Evolutionary conservation across 768 basidiomycete genomes (phyloP).

Genomic region (Hirschioporus abietinus): DNA sequence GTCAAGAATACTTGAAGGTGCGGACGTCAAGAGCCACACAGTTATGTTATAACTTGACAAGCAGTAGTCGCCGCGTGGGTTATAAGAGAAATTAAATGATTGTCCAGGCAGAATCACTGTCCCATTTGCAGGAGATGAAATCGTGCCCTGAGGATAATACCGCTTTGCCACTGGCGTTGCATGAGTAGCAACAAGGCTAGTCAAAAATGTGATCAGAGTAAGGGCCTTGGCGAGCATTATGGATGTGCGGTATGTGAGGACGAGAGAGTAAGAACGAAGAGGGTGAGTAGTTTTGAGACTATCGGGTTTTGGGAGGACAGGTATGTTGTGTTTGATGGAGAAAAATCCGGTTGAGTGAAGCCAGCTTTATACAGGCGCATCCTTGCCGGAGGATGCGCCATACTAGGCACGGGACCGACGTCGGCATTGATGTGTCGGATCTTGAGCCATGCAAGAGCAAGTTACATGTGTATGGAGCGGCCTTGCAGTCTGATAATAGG

Average conservation of each 20-base stretch:
- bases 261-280: not conserved
- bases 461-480: not conserved
- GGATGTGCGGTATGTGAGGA: not conserved
- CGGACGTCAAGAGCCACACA: constrained; percentile 34
- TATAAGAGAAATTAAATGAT: constrained; percentile 36
- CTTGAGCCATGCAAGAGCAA: not conserved
- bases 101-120: constrained; percentile 34
- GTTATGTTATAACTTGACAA: constrained; percentile 36
- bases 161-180: not conserved
- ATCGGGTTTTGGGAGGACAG: not conserved
- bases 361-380: not conserved
- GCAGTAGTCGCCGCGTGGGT: constrained; percentile 35
- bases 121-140: constrained; percentile 26
- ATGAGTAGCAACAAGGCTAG: not conserved
- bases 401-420: not conserved
- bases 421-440: not conserved
- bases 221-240: not conserved
- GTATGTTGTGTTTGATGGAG: not conserved
- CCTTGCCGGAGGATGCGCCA: not conserved
- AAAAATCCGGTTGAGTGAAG: not conserved
- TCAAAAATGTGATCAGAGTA: not conserved
- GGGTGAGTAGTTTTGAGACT: not conserved
- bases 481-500: not conserved
- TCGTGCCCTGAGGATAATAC: constrained; percentile 18
- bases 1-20: constrained; percentile 22